Base-by-base conservation (phyloP, 805 yeast species). In the Candida stauntonica region DNA sequence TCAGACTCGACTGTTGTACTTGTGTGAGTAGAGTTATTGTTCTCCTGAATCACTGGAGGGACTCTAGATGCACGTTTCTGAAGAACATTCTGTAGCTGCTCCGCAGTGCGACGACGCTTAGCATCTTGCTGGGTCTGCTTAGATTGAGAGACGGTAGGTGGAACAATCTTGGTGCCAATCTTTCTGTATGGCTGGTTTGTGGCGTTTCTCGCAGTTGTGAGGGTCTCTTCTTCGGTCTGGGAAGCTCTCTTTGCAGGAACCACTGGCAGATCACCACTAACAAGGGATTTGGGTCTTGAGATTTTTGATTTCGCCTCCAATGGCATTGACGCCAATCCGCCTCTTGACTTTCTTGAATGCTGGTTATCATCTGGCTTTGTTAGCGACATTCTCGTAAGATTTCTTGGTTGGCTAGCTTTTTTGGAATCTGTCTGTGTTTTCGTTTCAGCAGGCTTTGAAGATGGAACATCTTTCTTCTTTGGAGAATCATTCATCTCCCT, bases 21-120 rank as follows among this genome's bases (percentile, higher is more conserved):
- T 45, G 20, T 26, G 28, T n/a, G n/a, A n/a, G n/a, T n/a, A n/a
- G n/a, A n/a, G n/a, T n/a, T n/a, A n/a, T n/a, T n/a, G n/a, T n/a
- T n/a, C n/a, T n/a, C n/a, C n/a, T n/a, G 13, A 26, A 9, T n/a
- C 15, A 9, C 28, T 11, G 23, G 42, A 3, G 61, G 53, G 9
- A 62, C 60, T 20, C 59, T 45, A 2, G 47, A 35, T 5, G 59
- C 52, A 20, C 52, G 47, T 35, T 51, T 52, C 15, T 51, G 45
- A 14, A 51, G 39, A 5, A 45, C 42, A 13, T 16, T 43, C 29
- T 50, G 55, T 7, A 46, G 14, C 33, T 52, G 44, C 9, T 49
- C 56, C 9, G 52, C 48, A 11, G 58, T 54, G n/a, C 50, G 47
- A 17, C 55, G 55, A 29, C 61, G 50, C 23, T 54, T 50, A 19